Conservation (phyloP, 257 asterid genomes). For the Solanum paucissectum region DNA sequence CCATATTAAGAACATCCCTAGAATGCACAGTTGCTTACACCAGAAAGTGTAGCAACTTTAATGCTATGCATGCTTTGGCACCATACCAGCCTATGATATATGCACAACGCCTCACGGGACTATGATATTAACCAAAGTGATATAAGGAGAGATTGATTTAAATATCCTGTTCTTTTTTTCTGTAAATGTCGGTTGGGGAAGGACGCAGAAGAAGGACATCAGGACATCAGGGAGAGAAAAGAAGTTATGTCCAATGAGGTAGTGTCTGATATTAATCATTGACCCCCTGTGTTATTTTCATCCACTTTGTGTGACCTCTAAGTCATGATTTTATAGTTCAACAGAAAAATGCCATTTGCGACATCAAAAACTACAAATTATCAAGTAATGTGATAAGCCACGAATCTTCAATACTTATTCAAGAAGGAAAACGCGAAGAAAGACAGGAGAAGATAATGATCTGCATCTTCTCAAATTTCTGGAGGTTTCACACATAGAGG, state of each 20-base stretch:
- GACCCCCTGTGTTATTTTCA: neutral
- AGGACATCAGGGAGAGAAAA: neutral
- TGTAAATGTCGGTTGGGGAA: neutral
- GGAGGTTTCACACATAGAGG: neutral
- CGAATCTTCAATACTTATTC: neutral
- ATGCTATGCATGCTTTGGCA: neutral
- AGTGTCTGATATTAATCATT: neutral
- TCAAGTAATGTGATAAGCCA: neutral
- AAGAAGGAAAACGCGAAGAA: neutral
- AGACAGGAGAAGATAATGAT: neutral
- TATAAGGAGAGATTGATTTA: neutral
- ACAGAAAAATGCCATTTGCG: neutral
- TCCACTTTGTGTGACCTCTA: neutral
- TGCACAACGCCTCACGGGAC: neutral
- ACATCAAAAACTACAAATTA: neutral
- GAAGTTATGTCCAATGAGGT: neutral
- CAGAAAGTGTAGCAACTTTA: neutral
- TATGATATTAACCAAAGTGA: neutral
- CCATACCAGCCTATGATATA: neutral
- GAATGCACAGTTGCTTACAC: neutral
- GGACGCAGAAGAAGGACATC: neutral
- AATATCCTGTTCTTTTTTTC: neutral
- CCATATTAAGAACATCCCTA: neutral
- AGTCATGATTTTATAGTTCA: neutral
- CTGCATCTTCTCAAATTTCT: neutral